Evolutionary conservation across 805 yeast genomes (phyloP).

Genomic region (Starmerella kuoi): DNA sequence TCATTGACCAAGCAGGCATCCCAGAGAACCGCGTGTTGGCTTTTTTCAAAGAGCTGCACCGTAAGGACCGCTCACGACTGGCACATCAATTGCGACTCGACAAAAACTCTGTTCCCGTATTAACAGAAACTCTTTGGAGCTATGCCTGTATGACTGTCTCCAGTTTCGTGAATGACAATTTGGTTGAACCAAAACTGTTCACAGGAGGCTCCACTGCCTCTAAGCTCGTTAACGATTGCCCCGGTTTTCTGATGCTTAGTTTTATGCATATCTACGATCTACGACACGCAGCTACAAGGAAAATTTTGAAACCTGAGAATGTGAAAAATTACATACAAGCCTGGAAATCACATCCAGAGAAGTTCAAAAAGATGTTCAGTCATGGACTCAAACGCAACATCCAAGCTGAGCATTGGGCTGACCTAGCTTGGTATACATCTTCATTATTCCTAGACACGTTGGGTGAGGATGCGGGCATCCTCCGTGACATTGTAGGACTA

Average conservation of each 20-base stretch:
- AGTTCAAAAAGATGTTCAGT: conserved; percentile 3
- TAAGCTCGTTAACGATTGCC: conserved; percentile 6
- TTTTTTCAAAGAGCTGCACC: conserved; percentile 7
- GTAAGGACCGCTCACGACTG: conserved; percentile 12
- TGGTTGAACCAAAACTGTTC: conserved; percentile 3
- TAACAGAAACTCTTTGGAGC: conserved; percentile 17
- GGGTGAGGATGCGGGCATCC: background rate
- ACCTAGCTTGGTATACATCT: conserved; percentile 17
- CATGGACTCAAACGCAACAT: conserved; percentile 11
- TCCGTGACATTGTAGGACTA: background rate
- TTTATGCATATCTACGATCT: background rate
- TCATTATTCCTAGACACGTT: conserved; percentile 1
- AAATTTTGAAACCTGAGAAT: background rate
- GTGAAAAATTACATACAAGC: background rate
- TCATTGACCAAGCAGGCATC: background rate
- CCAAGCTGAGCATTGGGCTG: conserved; percentile 13
- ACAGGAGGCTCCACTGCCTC: background rate
- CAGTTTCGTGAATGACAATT: conserved; percentile 1
- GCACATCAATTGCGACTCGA: background rate
- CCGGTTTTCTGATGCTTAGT: conserved; percentile 3
- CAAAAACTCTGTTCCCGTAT: background rate
- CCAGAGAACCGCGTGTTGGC: conserved; percentile 1
- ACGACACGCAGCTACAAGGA: background rate
- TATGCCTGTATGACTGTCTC: conserved; percentile 7
- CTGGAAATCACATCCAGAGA: conserved; percentile 4